A percentile compares a stretch with the other conserved stretches of the same genome.
These are phyloP conservation scores for Somion occarium DNA, from an alignment of 1,284 basidiomycete species.

Conservation along the genomic window DNA sequence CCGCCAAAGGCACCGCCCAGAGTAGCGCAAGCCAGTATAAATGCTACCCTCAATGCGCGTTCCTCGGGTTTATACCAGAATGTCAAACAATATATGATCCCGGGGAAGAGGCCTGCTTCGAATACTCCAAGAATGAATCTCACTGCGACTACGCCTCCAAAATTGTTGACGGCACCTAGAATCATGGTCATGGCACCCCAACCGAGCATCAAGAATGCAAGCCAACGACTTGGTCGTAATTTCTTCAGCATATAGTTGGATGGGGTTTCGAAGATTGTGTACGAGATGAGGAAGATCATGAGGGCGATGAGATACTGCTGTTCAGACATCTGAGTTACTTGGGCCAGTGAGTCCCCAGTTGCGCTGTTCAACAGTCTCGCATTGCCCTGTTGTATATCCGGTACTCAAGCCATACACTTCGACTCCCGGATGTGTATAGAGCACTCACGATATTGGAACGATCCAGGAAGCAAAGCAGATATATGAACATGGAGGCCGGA, in stretches of 20 bases:
- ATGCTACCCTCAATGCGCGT: constrained; percentile 33
- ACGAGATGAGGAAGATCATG: constrained; percentile 35
- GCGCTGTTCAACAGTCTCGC: constrained; percentile 32
- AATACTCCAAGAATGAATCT: constrained; percentile 58
- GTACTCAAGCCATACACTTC: no score
- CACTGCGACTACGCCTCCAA: constrained; percentile 34
- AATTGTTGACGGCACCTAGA: constrained; percentile 30
- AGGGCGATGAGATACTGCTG: constrained; percentile 32
- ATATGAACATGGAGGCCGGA: constrained; percentile 29
- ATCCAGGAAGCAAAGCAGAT: constrained; percentile 34
- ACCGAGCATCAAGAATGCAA: constrained; percentile 34
- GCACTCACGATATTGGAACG: constrained; percentile 33
- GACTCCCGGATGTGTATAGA: no score
- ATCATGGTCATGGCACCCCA: constrained; percentile 40
- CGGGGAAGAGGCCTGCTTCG: constrained; percentile 64
- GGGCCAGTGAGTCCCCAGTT: constrained; percentile 28
- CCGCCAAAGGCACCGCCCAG: constrained; percentile 28
- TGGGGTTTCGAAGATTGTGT: constrained; percentile 34
- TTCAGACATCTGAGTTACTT: constrained; percentile 26
- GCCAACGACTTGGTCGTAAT: constrained; percentile 31
- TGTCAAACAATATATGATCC: constrained; percentile 42
- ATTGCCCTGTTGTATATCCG: constrained; percentile 31
- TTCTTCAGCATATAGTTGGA: constrained; percentile 40
- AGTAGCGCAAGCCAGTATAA: constrained; percentile 35
- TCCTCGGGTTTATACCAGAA: constrained; percentile 39